phyloP scores from a whole-genome alignment of 176 grass and related monocot genomes.

The Elymus sibiricus region DNA sequence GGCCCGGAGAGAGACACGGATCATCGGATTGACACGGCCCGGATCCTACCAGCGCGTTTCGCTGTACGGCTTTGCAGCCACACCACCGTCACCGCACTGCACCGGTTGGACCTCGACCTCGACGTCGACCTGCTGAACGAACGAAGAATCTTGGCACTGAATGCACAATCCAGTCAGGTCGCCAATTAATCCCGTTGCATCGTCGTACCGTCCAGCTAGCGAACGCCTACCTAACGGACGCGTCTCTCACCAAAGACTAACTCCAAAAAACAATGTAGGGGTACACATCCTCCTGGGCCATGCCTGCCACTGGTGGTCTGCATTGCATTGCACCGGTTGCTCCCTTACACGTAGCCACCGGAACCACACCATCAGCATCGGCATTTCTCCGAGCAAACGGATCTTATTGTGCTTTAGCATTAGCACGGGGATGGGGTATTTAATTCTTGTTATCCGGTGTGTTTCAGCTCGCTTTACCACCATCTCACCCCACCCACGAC shows the following conservation, averaged over 20 bases:
- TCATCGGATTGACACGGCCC: background rate
- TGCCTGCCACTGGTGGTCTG: background rate
- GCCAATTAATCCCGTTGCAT: background rate
- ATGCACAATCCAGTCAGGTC: background rate
- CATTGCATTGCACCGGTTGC: background rate
- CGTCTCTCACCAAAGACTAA: background rate
- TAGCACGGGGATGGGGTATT: background rate
- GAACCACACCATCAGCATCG: background rate
- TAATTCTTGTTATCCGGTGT: background rate
- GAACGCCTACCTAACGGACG: background rate
- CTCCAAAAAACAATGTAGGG: background rate
- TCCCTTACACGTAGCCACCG: background rate
- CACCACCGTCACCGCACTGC: background rate
- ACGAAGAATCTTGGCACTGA: background rate
- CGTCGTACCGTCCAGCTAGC: background rate
- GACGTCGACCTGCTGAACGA: background rate
- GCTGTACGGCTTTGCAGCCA: background rate
- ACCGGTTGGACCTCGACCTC: background rate
- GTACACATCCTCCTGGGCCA: background rate
- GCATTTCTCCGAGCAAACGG: background rate
- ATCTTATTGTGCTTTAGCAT: background rate
- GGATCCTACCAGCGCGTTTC: background rate
- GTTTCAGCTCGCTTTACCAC: constrained; percentile 16
- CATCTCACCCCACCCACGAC: constrained; percentile 4
- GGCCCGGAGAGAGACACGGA: background rate